phyloP scores from a whole-genome alignment of 495 filamentous ascomycete genomes.

The Aspergillus conjunctus region DNA sequence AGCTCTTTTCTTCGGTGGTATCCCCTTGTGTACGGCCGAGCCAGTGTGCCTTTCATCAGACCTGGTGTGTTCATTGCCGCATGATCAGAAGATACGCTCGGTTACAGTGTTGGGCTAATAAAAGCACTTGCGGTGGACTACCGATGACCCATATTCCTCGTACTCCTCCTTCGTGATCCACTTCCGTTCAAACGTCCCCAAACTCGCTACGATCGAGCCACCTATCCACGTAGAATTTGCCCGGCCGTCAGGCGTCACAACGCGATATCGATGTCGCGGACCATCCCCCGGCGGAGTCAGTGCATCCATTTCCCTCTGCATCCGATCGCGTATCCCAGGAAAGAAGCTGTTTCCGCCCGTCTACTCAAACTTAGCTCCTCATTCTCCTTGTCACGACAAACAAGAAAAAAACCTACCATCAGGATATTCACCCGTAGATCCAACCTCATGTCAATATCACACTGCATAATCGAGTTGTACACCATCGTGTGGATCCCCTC shows the following conservation, averaged over 20 bases:
- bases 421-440: slow-evolving; percentile 99
- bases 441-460: slow-evolving; percentile 98
- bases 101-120: slow-evolving; percentile 42
- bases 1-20: background rate
- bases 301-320: slow-evolving; percentile 99
- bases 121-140: slow-evolving; percentile 99
- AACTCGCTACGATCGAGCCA: slow-evolving; percentile 98
- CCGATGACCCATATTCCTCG: slow-evolving; percentile 97
- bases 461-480: slow-evolving; percentile 99
- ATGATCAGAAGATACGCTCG: background rate
- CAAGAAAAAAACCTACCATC: slow-evolving; percentile 71
- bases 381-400: too few species aligned
- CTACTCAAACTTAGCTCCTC: slow-evolving; percentile 37
- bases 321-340: slow-evolving; percentile 99
- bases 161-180: slow-evolving; percentile 99
- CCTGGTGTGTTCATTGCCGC: too few species aligned
- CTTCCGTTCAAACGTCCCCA: slow-evolving; percentile 99
- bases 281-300: slow-evolving; percentile 93
- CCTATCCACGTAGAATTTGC: slow-evolving; percentile 98
- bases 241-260: slow-evolving; percentile 72
- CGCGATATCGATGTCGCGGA: too few species aligned
- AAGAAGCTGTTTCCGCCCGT: slow-evolving; percentile 99
- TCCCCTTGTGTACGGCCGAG: too few species aligned
- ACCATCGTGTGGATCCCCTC: slow-evolving; percentile 99
- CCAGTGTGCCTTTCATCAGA: too few species aligned